These are phyloP conservation scores for Curvularia eragrostidis DNA, from an alignment of 2,329 filamentous ascomycete species.

Conservation along the genomic window DNA sequence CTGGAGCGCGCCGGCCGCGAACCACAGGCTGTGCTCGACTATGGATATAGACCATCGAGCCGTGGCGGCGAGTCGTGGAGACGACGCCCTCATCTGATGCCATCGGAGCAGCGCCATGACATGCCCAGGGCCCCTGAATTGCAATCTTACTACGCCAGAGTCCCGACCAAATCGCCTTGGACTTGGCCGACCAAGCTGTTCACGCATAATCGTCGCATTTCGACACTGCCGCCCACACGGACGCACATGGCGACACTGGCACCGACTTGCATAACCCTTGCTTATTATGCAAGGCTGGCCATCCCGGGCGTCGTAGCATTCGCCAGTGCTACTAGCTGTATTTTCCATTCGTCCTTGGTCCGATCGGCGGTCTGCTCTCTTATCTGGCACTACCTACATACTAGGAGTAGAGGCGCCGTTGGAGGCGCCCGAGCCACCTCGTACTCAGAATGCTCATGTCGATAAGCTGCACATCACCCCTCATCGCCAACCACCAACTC, in stretches of 20 bases:
- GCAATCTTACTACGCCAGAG: constrained; percentile 5
- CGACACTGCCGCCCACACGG: background rate
- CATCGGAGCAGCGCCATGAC: background rate
- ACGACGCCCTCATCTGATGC: constrained; percentile 7
- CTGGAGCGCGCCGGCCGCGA: constrained; percentile 4
- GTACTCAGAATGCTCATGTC: background rate
- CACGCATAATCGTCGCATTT: background rate
- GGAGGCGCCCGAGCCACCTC: background rate
- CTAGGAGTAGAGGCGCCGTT: background rate
- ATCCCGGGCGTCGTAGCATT: background rate
- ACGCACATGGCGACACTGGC: background rate
- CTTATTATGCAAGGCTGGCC: background rate
- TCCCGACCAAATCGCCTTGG: background rate
- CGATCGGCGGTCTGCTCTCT: background rate
- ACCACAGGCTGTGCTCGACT: constrained; percentile 12
- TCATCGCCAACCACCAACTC: constrained; percentile 88
- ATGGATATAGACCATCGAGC: background rate
- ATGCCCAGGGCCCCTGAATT: constrained; percentile 12
- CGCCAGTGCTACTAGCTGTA: background rate
- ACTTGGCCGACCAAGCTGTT: background rate
- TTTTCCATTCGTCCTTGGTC: background rate
- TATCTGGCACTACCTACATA: background rate
- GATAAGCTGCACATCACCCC: background rate
- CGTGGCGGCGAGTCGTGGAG: constrained; percentile 9
- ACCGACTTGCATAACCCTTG: constrained; percentile 6